Evolutionary conservation across 176 grass and related monocot genomes (phyloP).

Genomic region (Triticum timopheevii): DNA sequence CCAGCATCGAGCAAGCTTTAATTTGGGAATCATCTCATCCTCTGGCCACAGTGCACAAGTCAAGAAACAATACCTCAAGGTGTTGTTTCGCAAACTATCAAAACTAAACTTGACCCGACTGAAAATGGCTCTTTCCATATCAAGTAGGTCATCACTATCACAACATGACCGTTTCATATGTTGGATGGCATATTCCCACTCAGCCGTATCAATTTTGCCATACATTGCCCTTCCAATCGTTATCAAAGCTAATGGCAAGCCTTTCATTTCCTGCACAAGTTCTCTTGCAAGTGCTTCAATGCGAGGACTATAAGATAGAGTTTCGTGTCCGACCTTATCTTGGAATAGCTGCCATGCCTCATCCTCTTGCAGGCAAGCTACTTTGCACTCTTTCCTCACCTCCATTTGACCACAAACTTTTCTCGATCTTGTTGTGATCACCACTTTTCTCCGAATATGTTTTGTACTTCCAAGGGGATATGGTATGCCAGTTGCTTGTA

Average conservation of each 20-base stretch:
- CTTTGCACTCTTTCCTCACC: background rate
- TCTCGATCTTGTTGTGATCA: constrained; percentile 17
- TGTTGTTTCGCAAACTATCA: background rate
- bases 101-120: no score
- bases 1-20: background rate
- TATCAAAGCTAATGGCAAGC: constrained; percentile 43
- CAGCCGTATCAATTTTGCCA: background rate
- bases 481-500: constrained; percentile 9
- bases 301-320: background rate
- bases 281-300: background rate
- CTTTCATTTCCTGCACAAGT: background rate
- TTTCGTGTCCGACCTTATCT: background rate
- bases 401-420: constrained; percentile 26
- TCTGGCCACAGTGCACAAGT: constrained; percentile 24
- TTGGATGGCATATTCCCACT: constrained; percentile 6
- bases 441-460: background rate
- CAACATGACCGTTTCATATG: constrained; percentile 7
- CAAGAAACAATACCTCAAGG: constrained; percentile 24
- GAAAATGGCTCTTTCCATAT: no score
- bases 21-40: background rate
- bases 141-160: no score
- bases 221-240: constrained; percentile 27
- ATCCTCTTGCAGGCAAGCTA: background rate
- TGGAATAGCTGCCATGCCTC: constrained; percentile 30
- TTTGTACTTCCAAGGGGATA: background rate